Base-by-base conservation (phyloP, 257 asterid genomes). In the Plantago ovata region DNA sequence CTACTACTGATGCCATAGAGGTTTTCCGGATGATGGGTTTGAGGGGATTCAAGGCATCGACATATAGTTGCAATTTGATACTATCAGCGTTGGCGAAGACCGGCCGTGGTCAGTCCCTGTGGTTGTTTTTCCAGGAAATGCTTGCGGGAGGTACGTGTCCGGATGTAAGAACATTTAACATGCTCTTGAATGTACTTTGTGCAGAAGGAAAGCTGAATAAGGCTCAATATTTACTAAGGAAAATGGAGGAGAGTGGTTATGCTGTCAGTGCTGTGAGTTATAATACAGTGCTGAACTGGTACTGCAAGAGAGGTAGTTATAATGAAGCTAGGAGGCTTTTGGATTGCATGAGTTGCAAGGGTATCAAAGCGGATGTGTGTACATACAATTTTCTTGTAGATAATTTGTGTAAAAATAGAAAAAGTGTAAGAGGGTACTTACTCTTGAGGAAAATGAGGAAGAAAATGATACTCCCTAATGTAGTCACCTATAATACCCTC, bases 161-260 rank as follows among this genome's bases (percentile, higher is more conserved):
- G 0, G 81, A 84, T 54, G 68, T 84, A 24, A 76, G 69, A 58
- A 85, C 95, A 4, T 92, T 88, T 68, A 92, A 92, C 69, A 77
- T 88, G 71, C 66, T 84, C 59, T 60, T 92, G 68, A 81, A 80
- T 53, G 86, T 84, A 10, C 82, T 92, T 22, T 92, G 98, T 66
- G 53, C 66, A 24, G 76, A 80, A 40, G 96, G 95, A 60, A 81
- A 84, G 60, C 67, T 88, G 54, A 79, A 81, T 71, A 79, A 81
- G 76, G 95, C 95, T 0, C 73, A 66, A 15, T 74, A 76, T 77
- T 77, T 92, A 43, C 75, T 92, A 0, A 63, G 52, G 56, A 88
- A 79, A 72, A 92, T 92, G 94, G 96, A 85, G 81, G 88, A 81
- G 71, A 80, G 95, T 62, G 98, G 95, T 36, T 87, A 82, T 75